Evolutionary conservation across 2,329 filamentous ascomycete species (phyloP), one percentile per base, ranked within the genome.

Genomic region (Colletotrichum sojae): DNA sequence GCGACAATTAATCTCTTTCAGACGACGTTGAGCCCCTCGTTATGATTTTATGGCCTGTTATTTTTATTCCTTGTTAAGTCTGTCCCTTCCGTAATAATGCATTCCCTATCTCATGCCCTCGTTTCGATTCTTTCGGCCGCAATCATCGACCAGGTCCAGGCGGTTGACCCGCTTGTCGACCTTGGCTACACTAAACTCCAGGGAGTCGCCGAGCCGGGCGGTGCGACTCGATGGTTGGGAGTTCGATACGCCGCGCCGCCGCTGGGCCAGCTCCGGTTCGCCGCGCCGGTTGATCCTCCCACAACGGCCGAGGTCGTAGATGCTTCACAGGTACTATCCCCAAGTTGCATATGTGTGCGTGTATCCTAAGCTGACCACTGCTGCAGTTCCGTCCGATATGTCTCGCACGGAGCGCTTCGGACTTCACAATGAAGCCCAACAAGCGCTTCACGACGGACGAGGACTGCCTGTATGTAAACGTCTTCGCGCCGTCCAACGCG

Each of bases 191-290:
- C 90, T 22, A 87, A 83, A 25, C 94, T 94, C 74, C 78, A 83
- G 58, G 93, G 93, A 8, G 79, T 82, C 5, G 75, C 82, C 1
- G 81, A 86, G 3, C 55, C 55, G 6, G 51, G 66, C 16, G 91
- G 90, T 1, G 81, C 94, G 56, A 89, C 86, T 3, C 86, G 91
- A 77, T 95, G 92, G 91, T 84, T 94, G 6, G 93, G 92, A 1
- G 88, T 96, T 72, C 88, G 92, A 51, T 96, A 89, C 81, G 93
- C 92, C 1, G 89, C 91, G 9, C 83, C 92, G n/a, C 92, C 92
- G 0, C 62, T 91, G 3, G 91, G 90, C 1, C 73, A 86, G 6
- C 76, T 93, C 68, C 86, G 93, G 36, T 95, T 94, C 75, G 83
- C 85, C 57, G 88, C 89, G 15, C 92, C 93, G 0, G 81, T 86